These are phyloP conservation scores for Neurospora pannonica DNA, from an alignment of 495 filamentous ascomycete genomes.

Conservation along the genomic window DNA sequence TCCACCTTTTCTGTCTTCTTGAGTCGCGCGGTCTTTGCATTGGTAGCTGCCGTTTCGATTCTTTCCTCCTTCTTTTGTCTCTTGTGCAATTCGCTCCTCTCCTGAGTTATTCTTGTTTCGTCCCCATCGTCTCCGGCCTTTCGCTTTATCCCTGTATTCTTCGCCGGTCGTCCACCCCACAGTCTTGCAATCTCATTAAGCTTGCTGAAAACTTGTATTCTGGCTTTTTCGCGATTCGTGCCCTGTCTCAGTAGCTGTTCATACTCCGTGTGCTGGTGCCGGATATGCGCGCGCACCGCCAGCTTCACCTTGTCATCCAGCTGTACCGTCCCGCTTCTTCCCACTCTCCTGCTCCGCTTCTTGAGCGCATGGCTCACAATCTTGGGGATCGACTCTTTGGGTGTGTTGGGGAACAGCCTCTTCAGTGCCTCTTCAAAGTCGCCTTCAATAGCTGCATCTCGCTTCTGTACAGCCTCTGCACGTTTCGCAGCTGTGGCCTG, in stretches of 20 bases:
- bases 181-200: slow-evolving; percentile 12
- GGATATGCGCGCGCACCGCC: slow-evolving; percentile 28
- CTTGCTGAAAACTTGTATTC: slow-evolving; percentile 5
- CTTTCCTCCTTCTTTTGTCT: not conserved
- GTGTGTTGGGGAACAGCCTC: slow-evolving; percentile 22
- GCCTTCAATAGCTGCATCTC: slow-evolving; percentile 18
- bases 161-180: slow-evolving; percentile 12
- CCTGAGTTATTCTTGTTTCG: not conserved
- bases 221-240: slow-evolving; percentile 6
- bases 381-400: slow-evolving; percentile 7
- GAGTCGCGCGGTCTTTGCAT: not conserved
- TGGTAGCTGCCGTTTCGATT: not conserved
- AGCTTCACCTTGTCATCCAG: slow-evolving; percentile 22
- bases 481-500: slow-evolving; percentile 20
- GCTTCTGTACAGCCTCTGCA: slow-evolving; percentile 14
- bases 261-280: slow-evolving; percentile 31
- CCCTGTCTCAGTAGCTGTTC: slow-evolving; percentile 18
- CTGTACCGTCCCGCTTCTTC: slow-evolving; percentile 18
- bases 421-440: slow-evolving; percentile 18
- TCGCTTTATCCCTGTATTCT: not conserved
- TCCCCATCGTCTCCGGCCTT: not conserved
- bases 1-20: not conserved
- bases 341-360: slow-evolving; percentile 28
- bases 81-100: not conserved
- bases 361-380: slow-evolving; percentile 20